phyloP scores from a whole-genome alignment of 2,329 filamentous ascomycete species.

The Diaporthe nobilis region DNA sequence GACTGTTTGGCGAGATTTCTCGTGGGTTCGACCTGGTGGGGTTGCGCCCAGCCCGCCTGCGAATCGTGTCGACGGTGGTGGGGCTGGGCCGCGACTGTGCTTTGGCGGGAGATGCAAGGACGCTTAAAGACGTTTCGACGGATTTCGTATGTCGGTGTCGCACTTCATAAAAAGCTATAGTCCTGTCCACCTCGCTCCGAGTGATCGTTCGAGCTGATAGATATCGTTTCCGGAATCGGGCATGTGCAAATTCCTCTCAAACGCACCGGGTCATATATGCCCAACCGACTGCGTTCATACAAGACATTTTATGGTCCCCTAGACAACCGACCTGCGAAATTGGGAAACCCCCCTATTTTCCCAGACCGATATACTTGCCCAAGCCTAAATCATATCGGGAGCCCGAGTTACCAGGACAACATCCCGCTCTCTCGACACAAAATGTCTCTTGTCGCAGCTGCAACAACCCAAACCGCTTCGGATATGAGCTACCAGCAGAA shows the following conservation, averaged over 20 bases:
- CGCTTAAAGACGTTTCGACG: constrained; percentile 12
- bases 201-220: background rate
- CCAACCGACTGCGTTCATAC: constrained; percentile 14
- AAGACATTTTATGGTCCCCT: constrained; percentile 31
- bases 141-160: background rate
- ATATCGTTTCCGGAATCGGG: background rate
- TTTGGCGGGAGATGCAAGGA: constrained; percentile 24
- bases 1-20: constrained; percentile 42
- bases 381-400: background rate
- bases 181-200: background rate
- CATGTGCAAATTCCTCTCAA: constrained; percentile 1
- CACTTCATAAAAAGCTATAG: constrained; percentile 1
- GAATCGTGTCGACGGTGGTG: constrained; percentile 31
- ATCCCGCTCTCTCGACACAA: constrained; percentile 3
- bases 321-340: constrained; percentile 20
- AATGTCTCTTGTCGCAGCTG: constrained; percentile 33
- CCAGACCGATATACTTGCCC: constrained; percentile 18
- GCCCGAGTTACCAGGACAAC: constrained; percentile 12
- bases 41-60: background rate
- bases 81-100: constrained; percentile 24
- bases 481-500: constrained; percentile 34
- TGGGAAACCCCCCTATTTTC: constrained; percentile 20
- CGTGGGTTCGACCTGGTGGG: constrained; percentile 39
- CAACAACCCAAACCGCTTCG: constrained; percentile 28
- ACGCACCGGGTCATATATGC: constrained; percentile 1